Conservation (phyloP, 2,329 filamentous ascomycete species). For the Apiospora pterosperma region DNA sequence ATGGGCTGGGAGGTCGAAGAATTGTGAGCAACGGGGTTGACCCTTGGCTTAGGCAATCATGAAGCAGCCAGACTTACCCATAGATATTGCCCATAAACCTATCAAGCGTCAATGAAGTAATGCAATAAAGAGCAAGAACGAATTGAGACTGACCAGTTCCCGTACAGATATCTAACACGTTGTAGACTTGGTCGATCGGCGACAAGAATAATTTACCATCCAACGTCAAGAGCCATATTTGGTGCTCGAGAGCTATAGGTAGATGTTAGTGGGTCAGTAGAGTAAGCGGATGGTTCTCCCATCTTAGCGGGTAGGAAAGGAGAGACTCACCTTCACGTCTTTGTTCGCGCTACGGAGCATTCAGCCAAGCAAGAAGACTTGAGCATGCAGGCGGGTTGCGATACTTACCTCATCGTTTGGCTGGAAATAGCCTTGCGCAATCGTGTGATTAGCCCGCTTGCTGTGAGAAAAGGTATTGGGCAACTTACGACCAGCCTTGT, state of each 20-base stretch:
- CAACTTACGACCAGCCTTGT: slow-evolving; percentile 12
- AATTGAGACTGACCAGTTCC: slow-evolving; percentile 8
- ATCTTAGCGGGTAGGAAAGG: neutral
- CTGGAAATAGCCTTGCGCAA: slow-evolving; percentile 6
- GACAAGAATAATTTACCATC: slow-evolving; percentile 8
- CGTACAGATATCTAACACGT: slow-evolving; percentile 11
- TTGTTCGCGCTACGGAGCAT: neutral
- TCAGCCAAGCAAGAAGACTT: neutral
- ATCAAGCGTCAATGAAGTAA: neutral
- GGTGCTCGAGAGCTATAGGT: slow-evolving; percentile 7
- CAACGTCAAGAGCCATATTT: slow-evolving; percentile 8
- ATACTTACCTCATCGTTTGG: slow-evolving; percentile 10
- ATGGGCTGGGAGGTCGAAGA: neutral
- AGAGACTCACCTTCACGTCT: neutral
- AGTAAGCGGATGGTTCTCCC: neutral
- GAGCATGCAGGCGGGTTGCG: neutral
- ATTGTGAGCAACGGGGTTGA: neutral
- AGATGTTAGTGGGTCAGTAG: neutral
- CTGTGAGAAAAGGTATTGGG: neutral
- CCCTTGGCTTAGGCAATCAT: neutral
- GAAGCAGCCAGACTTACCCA: slow-evolving; percentile 5
- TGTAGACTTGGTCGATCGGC: slow-evolving; percentile 7
- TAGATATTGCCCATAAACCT: slow-evolving; percentile 10
- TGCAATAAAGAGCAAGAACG: neutral
- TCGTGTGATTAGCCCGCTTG: neutral